Conservation (phyloP, 179 eudicot species). For the Patellifolia procumbens region DNA sequence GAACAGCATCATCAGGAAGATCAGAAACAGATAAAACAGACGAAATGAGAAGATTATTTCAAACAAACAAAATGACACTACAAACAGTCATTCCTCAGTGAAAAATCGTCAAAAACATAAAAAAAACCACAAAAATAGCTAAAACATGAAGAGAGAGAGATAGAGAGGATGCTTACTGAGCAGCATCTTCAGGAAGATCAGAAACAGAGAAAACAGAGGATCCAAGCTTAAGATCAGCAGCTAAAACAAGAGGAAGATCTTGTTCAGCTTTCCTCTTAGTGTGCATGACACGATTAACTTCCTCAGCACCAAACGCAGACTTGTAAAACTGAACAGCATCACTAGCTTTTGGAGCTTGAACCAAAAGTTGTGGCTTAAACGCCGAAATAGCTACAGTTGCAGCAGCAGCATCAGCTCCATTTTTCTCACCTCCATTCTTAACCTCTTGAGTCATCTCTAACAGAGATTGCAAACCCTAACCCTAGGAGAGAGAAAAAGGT, state of each 20-base stretch:
- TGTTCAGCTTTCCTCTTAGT: slow-evolving; percentile 92
- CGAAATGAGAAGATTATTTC: too few relatives aligned
- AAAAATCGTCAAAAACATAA: background rate
- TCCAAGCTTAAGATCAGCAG: slow-evolving; percentile 75
- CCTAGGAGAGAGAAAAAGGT: slow-evolving; percentile 48
- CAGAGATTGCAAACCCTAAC: slow-evolving; percentile 29
- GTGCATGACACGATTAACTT: slow-evolving; percentile 51
- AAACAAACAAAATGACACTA: background rate
- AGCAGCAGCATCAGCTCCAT: slow-evolving; percentile 34
- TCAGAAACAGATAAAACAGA: slow-evolving; percentile 54
- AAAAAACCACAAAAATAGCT: background rate
- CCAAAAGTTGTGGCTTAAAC: slow-evolving; percentile 63
- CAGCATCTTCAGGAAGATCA: slow-evolving; percentile 43
- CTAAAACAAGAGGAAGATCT: slow-evolving; percentile 62
- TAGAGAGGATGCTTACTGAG: slow-evolving; percentile 42
- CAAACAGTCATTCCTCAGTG: background rate
- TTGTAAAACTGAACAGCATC: slow-evolving; percentile 89
- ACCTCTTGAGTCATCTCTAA: slow-evolving; percentile 38
- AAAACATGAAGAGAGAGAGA: background rate
- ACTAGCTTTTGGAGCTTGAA: slow-evolving; percentile 58
- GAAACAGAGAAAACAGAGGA: slow-evolving; percentile 48
- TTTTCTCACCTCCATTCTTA: slow-evolving; percentile 41
- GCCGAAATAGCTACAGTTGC: slow-evolving; percentile 49
- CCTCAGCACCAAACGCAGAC: slow-evolving; percentile 81
- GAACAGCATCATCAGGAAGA: slow-evolving; percentile 38